Evolutionary conservation across 83 land plant genomes (phyloP).

Genomic region (Thuja plicata): DNA sequence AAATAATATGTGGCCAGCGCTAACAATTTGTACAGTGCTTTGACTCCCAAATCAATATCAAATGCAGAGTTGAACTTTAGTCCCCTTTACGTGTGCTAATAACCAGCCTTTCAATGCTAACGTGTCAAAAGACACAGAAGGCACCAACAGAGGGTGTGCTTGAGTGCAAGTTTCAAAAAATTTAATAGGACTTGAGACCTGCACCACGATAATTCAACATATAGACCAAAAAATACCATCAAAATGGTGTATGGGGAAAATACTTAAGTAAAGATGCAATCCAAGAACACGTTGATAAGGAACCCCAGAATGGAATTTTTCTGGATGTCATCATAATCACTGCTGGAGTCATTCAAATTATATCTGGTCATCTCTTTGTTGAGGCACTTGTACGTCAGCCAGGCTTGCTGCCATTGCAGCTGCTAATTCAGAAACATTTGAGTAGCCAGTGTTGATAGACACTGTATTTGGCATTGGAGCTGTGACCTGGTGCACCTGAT

Average conservation of each 20-base stretch:
- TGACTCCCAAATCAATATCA: constrained; percentile 1
- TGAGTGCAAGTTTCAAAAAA: background rate
- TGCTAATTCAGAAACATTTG: constrained; percentile 25
- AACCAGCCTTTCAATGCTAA: background rate
- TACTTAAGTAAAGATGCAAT: background rate
- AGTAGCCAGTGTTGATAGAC: constrained; percentile 9
- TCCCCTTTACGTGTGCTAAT: background rate
- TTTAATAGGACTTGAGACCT: background rate
- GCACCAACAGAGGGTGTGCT: background rate
- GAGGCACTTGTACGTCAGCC: constrained; percentile 30
- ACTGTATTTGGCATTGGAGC: background rate
- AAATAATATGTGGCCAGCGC: background rate
- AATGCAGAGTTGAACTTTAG: background rate
- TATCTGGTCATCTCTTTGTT: background rate
- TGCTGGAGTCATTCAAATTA: constrained; percentile 1
- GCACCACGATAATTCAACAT: background rate
- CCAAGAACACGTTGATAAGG: background rate
- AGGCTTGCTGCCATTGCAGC: constrained; percentile 49
- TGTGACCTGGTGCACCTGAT: constrained; percentile 2
- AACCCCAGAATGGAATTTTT: background rate
- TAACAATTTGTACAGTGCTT: background rate
- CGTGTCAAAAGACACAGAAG: background rate
- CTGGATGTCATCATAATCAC: background rate
- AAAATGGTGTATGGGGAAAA: background rate
- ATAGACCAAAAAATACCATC: background rate